Conservation (phyloP, 176 grass and related monocot genomes). For the Triticum timopheevii region DNA sequence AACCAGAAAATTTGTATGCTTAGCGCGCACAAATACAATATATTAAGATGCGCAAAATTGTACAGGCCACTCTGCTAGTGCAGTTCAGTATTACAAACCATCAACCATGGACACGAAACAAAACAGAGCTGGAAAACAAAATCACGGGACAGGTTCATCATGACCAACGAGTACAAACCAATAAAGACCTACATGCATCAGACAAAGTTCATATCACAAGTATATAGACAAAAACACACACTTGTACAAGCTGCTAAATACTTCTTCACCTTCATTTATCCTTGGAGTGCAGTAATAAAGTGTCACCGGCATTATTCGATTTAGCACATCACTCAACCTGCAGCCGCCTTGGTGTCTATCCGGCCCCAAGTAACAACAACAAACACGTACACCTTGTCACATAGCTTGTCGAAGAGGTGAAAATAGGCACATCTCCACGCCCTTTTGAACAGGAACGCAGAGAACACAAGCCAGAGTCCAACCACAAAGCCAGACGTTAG, state of each 20-base stretch:
- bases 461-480: constrained; percentile 36
- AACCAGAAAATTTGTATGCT: no score
- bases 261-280: neutral
- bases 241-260: neutral
- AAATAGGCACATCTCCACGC: constrained; percentile 18
- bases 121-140: neutral
- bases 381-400: neutral
- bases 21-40: no score
- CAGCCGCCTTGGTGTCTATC: neutral
- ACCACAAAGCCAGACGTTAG: neutral
- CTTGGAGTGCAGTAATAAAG: neutral
- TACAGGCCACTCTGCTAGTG: no score
- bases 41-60: no score
- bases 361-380: neutral
- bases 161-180: neutral
- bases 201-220: neutral
- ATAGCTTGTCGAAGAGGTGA: neutral
- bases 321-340: neutral
- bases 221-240: neutral
- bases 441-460: neutral
- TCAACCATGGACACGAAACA: neutral
- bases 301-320: neutral
- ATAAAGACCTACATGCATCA: neutral
- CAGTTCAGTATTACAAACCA: neutral
- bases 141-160: neutral